Evolutionary conservation across 2,329 filamentous ascomycete genomes (phyloP).

Genomic region (Fusarium drepaniforme): DNA sequence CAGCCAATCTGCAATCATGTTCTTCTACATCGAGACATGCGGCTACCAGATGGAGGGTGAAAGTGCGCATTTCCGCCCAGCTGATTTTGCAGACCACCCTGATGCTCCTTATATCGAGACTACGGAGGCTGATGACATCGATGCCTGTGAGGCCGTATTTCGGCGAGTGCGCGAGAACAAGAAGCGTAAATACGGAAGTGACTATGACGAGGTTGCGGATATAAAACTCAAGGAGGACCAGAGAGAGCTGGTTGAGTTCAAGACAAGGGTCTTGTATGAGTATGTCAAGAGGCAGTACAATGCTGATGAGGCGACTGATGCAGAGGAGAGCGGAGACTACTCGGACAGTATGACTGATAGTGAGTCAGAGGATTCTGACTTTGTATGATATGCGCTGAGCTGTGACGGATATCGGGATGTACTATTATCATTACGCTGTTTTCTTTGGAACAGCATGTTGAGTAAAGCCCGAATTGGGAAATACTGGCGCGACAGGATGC

Average conservation of each 20-base stretch:
- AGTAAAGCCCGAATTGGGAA: background rate
- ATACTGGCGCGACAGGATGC: background rate
- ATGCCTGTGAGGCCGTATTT: slow-evolving; percentile 6
- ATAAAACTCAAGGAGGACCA: background rate
- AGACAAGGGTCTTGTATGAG: background rate
- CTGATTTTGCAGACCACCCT: background rate
- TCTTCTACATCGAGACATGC: slow-evolving; percentile 7
- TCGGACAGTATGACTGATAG: too few relatives aligned
- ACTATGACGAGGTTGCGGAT: background rate
- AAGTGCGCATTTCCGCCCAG: background rate
- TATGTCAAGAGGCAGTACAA: background rate
- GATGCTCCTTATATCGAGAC: slow-evolving; percentile 7
- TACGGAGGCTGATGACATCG: background rate
- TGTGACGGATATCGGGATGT: too few relatives aligned
- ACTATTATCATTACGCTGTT: background rate
- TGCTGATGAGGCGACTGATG: background rate
- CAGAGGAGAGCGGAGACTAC: background rate
- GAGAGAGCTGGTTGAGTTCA: background rate
- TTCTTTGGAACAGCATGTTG: background rate
- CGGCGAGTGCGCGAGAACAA: slow-evolving; percentile 3
- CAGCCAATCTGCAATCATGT: background rate
- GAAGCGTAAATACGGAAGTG: slow-evolving; percentile 8
- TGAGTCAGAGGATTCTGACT: background rate
- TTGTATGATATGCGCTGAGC: background rate
- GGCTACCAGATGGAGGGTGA: background rate